Percentiles rank a stretch among this genome's conserved stretches.
Conservation (phyloP, 1,139 yeast genomes). For the Yamadazyma jaroonii region DNA sequence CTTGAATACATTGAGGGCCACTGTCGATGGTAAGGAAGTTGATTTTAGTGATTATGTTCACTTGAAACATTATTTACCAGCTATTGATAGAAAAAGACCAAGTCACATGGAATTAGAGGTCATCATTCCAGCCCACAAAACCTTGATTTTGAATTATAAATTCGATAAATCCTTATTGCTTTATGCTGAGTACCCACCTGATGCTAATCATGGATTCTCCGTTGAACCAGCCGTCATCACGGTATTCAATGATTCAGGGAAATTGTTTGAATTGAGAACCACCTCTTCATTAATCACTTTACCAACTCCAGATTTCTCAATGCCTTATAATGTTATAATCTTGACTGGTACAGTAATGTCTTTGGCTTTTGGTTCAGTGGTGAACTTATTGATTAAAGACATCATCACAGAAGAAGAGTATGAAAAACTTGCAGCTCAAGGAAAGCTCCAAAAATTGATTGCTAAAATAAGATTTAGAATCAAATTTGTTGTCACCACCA, state of each 20-base stretch:
- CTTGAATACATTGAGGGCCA: conserved; percentile 56
- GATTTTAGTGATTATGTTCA: conserved; percentile 28
- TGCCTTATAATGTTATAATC: conserved; percentile 98
- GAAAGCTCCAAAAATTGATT: conserved; percentile 14
- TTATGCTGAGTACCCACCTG: conserved; percentile 96
- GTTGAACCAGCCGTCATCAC: conserved; percentile 85
- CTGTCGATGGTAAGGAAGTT: conserved; percentile 19
- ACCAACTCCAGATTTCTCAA: conserved; percentile 97
- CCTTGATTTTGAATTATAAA: conserved; percentile 65
- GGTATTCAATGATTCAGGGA: conserved; percentile 29
- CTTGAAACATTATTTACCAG: conserved; percentile 67
- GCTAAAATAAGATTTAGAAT: not conserved
- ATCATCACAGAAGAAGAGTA: conserved; percentile 78
- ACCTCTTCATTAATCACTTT: conserved; percentile 79
- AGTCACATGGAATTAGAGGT: conserved; percentile 75
- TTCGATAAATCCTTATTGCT: conserved; percentile 85
- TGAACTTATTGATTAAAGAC: conserved; percentile 72
- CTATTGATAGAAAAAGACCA: conserved; percentile 77
- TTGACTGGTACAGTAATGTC: conserved; percentile 94
- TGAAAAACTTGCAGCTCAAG: conserved; percentile 35
- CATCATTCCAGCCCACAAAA: conserved; percentile 59
- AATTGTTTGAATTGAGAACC: conserved; percentile 66
- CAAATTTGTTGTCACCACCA: not conserved
- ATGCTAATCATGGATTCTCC: conserved; percentile 97
- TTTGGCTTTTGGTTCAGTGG: conserved; percentile 81